Conservation (phyloP, 2,329 filamentous ascomycete species). For the Ophiognomonia clavigignenti-juglandacearum region DNA sequence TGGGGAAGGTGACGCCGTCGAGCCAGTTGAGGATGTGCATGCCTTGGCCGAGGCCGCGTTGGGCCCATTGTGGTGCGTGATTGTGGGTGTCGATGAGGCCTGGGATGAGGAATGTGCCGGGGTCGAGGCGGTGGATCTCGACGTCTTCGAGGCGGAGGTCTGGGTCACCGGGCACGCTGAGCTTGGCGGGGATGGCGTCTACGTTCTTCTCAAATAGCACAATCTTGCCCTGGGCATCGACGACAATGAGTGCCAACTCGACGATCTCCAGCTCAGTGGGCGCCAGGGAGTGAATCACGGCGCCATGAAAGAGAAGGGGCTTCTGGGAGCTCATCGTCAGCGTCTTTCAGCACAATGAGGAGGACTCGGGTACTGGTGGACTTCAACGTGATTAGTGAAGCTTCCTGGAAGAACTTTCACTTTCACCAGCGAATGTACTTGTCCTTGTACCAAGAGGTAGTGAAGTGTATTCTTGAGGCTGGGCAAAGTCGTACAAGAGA, state of each 20-base stretch:
- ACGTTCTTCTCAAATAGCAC: conserved; percentile 19
- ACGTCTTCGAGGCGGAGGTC: conserved; percentile 16
- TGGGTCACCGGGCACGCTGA: conserved; percentile 11
- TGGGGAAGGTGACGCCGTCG: conserved; percentile 57
- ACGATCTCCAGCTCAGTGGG: conserved; percentile 10
- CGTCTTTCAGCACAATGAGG: not conserved
- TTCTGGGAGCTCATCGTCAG: not conserved
- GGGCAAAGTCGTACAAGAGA: too few species aligned
- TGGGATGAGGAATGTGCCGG: conserved; percentile 50
- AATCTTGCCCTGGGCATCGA: conserved; percentile 24
- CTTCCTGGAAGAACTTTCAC: too few species aligned
- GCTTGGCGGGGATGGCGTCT: not conserved
- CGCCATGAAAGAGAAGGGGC: conserved; percentile 6
- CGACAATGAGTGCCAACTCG: conserved; percentile 12
- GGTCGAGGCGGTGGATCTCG: conserved; percentile 27
- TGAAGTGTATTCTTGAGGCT: too few species aligned
- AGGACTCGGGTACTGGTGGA: too few species aligned
- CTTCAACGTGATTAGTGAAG: too few species aligned
- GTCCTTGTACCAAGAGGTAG: too few species aligned
- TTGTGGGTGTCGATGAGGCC: conserved; percentile 65
- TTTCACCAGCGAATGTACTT: too few species aligned
- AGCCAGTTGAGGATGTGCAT: conserved; percentile 60
- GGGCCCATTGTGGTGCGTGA: conserved; percentile 56
- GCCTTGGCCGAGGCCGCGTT: conserved; percentile 43
- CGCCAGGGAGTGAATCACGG: conserved; percentile 9